Evolutionary conservation across 1,284 basidiomycete genomes (phyloP), one percentile per base, ranked within the genome.

Genomic region (Rhizoctonia solani): DNA sequence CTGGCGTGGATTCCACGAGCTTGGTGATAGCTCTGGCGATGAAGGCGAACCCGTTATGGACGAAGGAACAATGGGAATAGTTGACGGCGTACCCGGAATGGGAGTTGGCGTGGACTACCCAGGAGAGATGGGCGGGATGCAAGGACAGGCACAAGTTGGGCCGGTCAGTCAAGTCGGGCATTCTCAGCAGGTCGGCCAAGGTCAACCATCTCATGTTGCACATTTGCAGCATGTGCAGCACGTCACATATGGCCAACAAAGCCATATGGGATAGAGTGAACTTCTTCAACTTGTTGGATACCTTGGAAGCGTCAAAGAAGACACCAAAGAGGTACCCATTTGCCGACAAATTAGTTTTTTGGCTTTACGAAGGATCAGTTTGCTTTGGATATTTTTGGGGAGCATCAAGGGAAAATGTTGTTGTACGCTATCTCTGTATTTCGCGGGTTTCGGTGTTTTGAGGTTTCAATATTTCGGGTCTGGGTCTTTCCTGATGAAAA

Each of bases 1-100:
- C 74, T 61, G 58, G 58, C 58, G 58, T 14, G 58, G 58, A 19
- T 61, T 61, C 46, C 58, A 61, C 34, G 58, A 61, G 1, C 44
- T 61, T 23, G 58, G 58, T 34, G 58, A 61, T 30, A 61, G 58
- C 21, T 61, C 58, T n/a, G 58, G 58, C 5, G 58, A 61, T 16
- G 55, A 59, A 14, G 55, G 55, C 2, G 44, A 42, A 30, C 23
- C 27, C 8, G 55, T 42, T 30, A 59, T 59, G 55, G 55, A 59
- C 14, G 55, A 59, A 5, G 47, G 58, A 13, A 30, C 30, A 13
- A 46, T 61, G 23, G 47, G 47, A 14, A 61, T 61, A 46, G 55
- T 59, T 13, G 41, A 39, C 11, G 25, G 25, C 25, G 46, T 49
- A 6, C 8, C 46, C 23, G 46, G 46, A 11, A 49, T 49, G 46